Base-by-base conservation (phyloP, 192 early-diverging fungal genomes). In the Gonapodya sp. region DNA sequence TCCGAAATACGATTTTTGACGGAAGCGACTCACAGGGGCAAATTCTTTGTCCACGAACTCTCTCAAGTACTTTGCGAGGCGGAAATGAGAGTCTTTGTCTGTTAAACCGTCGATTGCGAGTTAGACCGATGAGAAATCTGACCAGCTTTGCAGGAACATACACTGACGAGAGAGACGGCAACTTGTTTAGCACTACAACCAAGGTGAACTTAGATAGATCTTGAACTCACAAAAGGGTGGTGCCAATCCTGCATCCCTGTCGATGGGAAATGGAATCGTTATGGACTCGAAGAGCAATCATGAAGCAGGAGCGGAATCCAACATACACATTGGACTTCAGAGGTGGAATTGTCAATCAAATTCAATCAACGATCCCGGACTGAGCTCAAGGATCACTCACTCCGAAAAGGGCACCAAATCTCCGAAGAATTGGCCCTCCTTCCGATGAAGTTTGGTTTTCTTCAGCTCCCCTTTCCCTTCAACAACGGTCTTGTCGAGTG, bases 361-460 rank as follows among this genome's bases (percentile, higher is more conserved):
- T n/a, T n/a, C n/a, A n/a, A n/a, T n/a, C n/a, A n/a, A n/a, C n/a
- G n/a, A n/a, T n/a, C n/a, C n/a, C n/a, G n/a, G n/a, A n/a, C n/a
- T n/a, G n/a, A n/a, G n/a, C n/a, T n/a, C n/a, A n/a, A n/a, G n/a
- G n/a, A n/a, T n/a, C n/a, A 64, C 46, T 64, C 46, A 64, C 46
- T 77, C 75, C 75, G 75, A 16, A 77, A 77, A 77, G 18, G 75
- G 75, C 75, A 77, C 30, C 75, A 77, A 32, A 18, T 77, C 75
- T 14, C 75, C 75, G 18, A 77, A 31, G 75, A 32, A 77, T 33
- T 77, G 75, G 2, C 75, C 75, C 75, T 77, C 75, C 34, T 2
- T 33, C 18, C 75, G 75, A 34, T 32, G 34, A 2, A 77, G 31
- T 33, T 77, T 77, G 2, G 30, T 34, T 33, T 77, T 77, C 75